Evolutionary conservation across 139 green algal species (phyloP).

Genomic region (Picochlorum costavermella): DNA sequence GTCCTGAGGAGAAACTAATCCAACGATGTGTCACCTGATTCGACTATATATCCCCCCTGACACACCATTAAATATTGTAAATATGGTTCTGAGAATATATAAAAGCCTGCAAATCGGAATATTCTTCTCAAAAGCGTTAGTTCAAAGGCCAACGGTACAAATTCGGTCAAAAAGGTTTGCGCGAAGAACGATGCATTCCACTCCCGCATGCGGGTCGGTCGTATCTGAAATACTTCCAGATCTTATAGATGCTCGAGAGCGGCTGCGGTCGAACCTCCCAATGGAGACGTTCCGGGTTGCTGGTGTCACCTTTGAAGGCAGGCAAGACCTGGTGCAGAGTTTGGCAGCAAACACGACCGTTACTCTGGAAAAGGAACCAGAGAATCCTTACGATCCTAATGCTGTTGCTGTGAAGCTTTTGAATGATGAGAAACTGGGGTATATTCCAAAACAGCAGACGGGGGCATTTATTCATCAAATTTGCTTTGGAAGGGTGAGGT

Average conservation of each 20-base stretch:
- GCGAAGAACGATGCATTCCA: no score
- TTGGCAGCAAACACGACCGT: conserved; percentile 30
- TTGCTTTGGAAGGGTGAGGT: conserved; percentile 21
- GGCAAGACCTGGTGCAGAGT: conserved; percentile 19
- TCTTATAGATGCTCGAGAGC: no score
- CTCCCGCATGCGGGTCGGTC: no score
- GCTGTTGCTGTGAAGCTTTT: conserved; percentile 34
- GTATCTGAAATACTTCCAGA: no score
- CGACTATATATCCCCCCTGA: no score
- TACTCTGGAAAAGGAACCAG: conserved; percentile 27
- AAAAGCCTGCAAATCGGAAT: no score
- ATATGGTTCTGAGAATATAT: no score
- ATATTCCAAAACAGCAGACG: conserved; percentile 33
- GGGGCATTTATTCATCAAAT: conserved; percentile 15
- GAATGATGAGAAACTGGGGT: conserved; percentile 26
- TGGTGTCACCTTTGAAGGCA: conserved; percentile 39
- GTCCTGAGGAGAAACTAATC: neutral
- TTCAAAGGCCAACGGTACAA: no score
- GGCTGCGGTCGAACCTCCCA: neutral
- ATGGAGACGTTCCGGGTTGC: conserved; percentile 20
- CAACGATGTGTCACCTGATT: no score
- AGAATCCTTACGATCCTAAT: conserved; percentile 40
- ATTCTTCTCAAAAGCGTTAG: no score
- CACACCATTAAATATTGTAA: no score
- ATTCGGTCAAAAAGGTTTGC: no score